Base-by-base conservation (phyloP, 2,329 filamentous ascomycete genomes). In the Trichoderma sp. region DNA sequence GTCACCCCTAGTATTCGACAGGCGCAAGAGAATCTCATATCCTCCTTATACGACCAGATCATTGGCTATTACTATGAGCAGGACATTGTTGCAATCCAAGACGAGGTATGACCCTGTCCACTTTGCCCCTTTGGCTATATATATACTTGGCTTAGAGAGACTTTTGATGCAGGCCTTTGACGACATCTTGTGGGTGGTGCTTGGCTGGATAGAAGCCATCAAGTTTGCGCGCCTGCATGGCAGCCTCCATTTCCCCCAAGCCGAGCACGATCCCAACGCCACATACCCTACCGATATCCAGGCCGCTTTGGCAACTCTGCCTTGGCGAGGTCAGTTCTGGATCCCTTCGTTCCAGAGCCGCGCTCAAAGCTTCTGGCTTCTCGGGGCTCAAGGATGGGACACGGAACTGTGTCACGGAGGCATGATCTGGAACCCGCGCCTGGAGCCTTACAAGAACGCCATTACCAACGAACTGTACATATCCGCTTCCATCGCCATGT, bases 381-480 rank as follows among this genome's bases (percentile, higher is more conserved):
- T 96, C 44, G 90, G 91, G 5, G 83, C 86, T 5, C 79, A 83
- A 12, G 92, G 94, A 5, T 98, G 93, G 92, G 90, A 96, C 73
- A 90, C 85, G 24, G 82, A 82, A 26, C 83, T 96, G 5, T 98
- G 94, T 72, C 85, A 85, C 5, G 94, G 94, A 24, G 94, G 94
- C 51, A 96, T 98, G 90, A 85, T 88, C 15, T 98, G 94, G 94
- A 96, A 91, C 69, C 92, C 92, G 3, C 85, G 86, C 43, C 79
- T 94, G 30, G 77, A 83, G 45, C 92, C 93, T 0, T 98, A 97
- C 80, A 98, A 97, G 74, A 98, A 98, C 72, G 92, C 94, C 68
- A 96, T 98, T 71, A 98, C 94, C 34, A 97, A 97, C 73, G 88
- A 97, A 74, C 84, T 97, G 1, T 97, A 86, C 78, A 91, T 97